A percentile compares a stretch with the other conserved stretches of the same genome.
Evolutionary conservation across 768 basidiomycete genomes (phyloP).

Genomic region (Trichaptum fuscoviolaceum): DNA sequence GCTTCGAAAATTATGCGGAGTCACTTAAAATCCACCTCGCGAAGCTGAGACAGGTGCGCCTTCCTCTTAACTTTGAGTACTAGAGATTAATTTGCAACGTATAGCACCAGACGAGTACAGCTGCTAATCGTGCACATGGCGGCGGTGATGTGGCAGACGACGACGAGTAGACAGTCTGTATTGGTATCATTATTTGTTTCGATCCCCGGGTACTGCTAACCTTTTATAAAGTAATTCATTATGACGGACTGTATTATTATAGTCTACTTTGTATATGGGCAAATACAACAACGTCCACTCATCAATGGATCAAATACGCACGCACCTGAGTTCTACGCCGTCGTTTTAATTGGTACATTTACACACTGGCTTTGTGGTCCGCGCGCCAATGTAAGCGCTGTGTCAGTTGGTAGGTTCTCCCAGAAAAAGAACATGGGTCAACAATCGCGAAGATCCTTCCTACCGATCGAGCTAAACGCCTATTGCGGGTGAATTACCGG

Average conservation of each 20-base stretch:
- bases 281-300: background rate
- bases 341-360: background rate
- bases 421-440: too few relatives aligned
- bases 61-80: background rate
- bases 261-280: background rate
- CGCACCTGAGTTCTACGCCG: background rate
- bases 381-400: too few relatives aligned
- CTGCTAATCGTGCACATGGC: background rate
- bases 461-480: too few relatives aligned
- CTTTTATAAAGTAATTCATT: background rate
- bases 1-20: conserved; percentile 93
- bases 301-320: background rate
- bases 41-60: conserved; percentile 73
- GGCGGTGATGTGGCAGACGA: background rate
- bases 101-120: background rate
- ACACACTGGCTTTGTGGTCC: background rate
- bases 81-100: background rate
- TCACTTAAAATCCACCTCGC: conserved; percentile 89
- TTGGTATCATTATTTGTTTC: background rate
- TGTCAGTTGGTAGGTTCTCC: too few relatives aligned
- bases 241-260: background rate
- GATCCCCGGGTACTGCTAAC: background rate
- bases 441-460: too few relatives aligned
- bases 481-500: too few relatives aligned
- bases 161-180: background rate